Percentiles rank a stretch among this genome's conserved stretches.
Conservation (phyloP, 306 rosid species). For the Trifolium fragiferum region DNA sequence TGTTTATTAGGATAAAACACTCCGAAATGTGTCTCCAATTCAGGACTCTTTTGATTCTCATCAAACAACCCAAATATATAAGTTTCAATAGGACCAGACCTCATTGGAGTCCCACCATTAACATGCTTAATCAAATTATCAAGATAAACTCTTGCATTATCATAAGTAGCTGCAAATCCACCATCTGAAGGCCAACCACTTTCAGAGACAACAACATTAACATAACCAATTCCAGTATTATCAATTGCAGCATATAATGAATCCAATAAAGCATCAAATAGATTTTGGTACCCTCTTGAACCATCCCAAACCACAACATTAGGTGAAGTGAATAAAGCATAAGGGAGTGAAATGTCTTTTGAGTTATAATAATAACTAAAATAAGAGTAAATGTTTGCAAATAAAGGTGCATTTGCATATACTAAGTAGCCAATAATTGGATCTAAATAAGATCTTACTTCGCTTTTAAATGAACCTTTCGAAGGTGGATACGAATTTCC, state of each 20-base stretch:
- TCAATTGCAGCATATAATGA: conserved; percentile 61
- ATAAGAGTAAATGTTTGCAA: conserved; percentile 65
- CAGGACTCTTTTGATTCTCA: too few species aligned
- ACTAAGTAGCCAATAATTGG: too few species aligned
- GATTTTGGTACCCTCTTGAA: conserved; percentile 51
- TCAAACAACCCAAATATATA: too few species aligned
- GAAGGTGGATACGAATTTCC: conserved; percentile 70
- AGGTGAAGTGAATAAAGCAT: conserved; percentile 64
- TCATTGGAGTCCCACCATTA: too few species aligned
- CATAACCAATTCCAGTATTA: conserved; percentile 51
- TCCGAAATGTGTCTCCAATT: too few species aligned
- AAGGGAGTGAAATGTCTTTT: conserved; percentile 56
- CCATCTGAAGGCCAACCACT: conserved; percentile 74
- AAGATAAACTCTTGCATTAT: conserved; percentile 57
- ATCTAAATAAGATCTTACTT: conserved; percentile 58
- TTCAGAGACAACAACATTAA: conserved; percentile 69
- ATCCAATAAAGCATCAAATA: conserved; percentile 70
- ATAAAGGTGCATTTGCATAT: conserved; percentile 54
- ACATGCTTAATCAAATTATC: conserved; percentile 60
- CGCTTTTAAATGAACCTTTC: conserved; percentile 53
- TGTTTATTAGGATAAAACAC: too few species aligned
- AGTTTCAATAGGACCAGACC: too few species aligned
- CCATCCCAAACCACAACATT: conserved; percentile 55
- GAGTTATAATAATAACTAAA: conserved; percentile 57
- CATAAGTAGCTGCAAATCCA: conserved; percentile 45